Evolutionary conservation across 2,329 filamentous ascomycete species (phyloP).

Genomic region (Passalora sequoiae): DNA sequence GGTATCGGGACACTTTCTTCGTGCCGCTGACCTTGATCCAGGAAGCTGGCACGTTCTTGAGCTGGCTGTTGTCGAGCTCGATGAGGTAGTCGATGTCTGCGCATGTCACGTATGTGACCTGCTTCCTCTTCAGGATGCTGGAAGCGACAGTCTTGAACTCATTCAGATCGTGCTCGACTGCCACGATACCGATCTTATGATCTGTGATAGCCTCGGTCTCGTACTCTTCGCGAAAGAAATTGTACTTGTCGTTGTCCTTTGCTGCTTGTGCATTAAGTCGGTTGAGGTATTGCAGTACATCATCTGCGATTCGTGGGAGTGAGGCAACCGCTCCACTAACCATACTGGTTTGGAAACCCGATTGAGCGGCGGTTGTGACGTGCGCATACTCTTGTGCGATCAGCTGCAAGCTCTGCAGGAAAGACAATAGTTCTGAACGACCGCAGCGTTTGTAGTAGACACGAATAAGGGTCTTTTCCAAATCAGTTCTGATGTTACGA

Average conservation of each 20-base stretch:
- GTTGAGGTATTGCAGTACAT: conserved; percentile 70
- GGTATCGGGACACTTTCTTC: conserved; percentile 86
- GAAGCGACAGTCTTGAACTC: conserved; percentile 68
- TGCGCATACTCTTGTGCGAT: conserved; percentile 72
- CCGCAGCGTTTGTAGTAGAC: conserved; percentile 98
- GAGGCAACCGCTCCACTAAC: conserved; percentile 67
- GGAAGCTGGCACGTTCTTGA: conserved; percentile 85
- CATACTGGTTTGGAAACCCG: conserved; percentile 66
- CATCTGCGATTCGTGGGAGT: conserved; percentile 69
- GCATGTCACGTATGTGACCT: conserved; percentile 74
- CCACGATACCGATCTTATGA: conserved; percentile 88
- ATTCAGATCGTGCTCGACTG: conserved; percentile 82
- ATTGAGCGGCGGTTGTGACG: conserved; percentile 59
- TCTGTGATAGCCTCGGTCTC: conserved; percentile 86
- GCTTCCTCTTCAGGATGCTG: conserved; percentile 63
- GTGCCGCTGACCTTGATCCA: conserved; percentile 95
- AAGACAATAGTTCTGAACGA: conserved; percentile 76
- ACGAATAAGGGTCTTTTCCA: conserved; percentile 87
- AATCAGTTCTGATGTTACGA: conserved; percentile 66
- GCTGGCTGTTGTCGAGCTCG: conserved; percentile 75
- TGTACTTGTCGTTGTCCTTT: conserved; percentile 83
- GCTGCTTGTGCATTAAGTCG: conserved; percentile 82
- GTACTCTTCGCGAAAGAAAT: conserved; percentile 80
- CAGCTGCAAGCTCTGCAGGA: conserved; percentile 77
- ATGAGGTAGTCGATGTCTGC: conserved; percentile 92